Percentiles rank a stretch among this genome's conserved stretches.
These are phyloP conservation scores for Podaxis sp. DNA, from an alignment of 768 basidiomycete genomes.

Conservation along the genomic window DNA sequence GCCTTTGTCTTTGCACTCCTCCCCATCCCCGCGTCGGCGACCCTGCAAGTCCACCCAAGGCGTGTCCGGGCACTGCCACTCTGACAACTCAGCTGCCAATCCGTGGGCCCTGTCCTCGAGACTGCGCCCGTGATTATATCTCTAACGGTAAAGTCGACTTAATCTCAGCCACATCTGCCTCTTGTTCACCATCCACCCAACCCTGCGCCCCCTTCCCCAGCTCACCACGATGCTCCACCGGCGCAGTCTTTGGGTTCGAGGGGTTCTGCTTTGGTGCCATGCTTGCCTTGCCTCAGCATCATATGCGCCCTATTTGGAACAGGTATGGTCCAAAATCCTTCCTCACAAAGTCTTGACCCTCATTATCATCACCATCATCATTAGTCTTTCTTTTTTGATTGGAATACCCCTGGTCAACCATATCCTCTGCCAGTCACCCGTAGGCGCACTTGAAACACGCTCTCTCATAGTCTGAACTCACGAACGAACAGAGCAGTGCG, in stretches of 20 bases:
- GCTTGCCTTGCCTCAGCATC: background rate
- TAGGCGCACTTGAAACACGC: slow-evolving; percentile 19
- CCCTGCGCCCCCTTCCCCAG: background rate
- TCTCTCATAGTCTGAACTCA: slow-evolving; percentile 1
- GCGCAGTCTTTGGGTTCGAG: background rate
- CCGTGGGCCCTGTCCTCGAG: background rate
- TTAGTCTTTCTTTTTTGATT: slow-evolving; percentile 48
- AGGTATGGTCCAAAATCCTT: slow-evolving; percentile 22
- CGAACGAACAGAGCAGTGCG: slow-evolving; percentile 39
- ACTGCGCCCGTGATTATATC: slow-evolving; percentile 1
- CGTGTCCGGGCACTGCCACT: slow-evolving; percentile 1
- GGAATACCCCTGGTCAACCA: slow-evolving; percentile 33
- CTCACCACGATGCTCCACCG: background rate
- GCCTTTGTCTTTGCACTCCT: background rate
- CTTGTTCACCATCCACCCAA: background rate
- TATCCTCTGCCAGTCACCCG: slow-evolving; percentile 41
- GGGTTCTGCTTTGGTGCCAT: background rate
- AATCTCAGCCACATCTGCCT: background rate
- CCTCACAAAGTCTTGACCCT: background rate
- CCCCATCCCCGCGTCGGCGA: background rate
- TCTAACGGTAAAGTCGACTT: background rate
- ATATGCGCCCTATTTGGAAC: slow-evolving; percentile 26
- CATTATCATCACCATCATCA: background rate
- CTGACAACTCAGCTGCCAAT: background rate
- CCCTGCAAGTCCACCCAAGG: background rate